Evolutionary conservation across 257 asterid species (phyloP).

Genomic region (Leptodermis oblonga): DNA sequence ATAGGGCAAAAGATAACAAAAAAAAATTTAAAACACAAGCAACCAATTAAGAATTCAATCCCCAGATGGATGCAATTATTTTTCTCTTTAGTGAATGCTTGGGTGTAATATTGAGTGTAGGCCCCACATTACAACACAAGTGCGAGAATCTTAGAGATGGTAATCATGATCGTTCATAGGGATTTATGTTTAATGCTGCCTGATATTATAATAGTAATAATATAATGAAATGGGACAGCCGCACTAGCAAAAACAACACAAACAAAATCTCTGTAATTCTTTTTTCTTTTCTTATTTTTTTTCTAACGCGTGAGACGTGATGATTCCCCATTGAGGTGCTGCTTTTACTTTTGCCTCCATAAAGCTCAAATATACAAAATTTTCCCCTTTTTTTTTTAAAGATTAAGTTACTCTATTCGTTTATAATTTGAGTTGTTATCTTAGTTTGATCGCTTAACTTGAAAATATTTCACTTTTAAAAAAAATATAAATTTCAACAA

Average conservation of each 20-base stretch:
- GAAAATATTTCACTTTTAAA: too few relatives aligned
- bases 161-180: conserved; percentile 22
- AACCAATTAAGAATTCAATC: not conserved
- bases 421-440: too few relatives aligned
- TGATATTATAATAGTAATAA: too few relatives aligned
- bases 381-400: not conserved
- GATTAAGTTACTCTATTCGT: too few relatives aligned
- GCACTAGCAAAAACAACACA: conserved; percentile 16
- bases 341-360: conserved; percentile 12
- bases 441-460: too few relatives aligned
- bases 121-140: not conserved
- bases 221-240: too few relatives aligned
- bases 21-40: not conserved
- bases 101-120: conserved; percentile 2
- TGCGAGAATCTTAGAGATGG: conserved; percentile 14
- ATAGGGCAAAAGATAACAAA: too few relatives aligned
- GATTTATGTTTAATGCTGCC: too few relatives aligned
- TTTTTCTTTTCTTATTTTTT: too few relatives aligned
- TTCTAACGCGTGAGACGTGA: conserved; percentile 27
- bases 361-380: not conserved
- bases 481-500: too few relatives aligned
- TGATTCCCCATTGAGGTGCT: conserved; percentile 23
- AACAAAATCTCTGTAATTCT: too few relatives aligned
- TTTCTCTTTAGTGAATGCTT: conserved; percentile 1
- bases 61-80: not conserved